Evolutionary conservation across 2,329 filamentous ascomycete genomes (phyloP), one percentile per base, ranked within the genome.

Genomic region (Scedosporium apiospermum): DNA sequence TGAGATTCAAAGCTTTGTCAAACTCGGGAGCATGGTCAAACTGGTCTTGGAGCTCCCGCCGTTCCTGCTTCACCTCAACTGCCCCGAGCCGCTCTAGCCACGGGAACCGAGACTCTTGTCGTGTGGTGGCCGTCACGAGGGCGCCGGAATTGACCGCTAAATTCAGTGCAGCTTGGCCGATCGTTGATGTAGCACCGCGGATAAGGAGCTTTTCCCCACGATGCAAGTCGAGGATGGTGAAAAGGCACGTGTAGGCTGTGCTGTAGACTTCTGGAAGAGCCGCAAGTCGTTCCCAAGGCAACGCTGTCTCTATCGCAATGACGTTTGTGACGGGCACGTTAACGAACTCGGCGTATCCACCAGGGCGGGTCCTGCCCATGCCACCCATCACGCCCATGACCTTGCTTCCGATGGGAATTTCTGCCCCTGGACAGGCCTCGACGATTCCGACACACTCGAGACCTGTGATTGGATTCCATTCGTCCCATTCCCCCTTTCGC

Each of bases 401-500:
- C 23, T 69, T 68, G 21, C 63, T 69, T 16, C 75, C 76, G 10
- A 68, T 30, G 1, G 64, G 57, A 27, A 77, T 67, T 49, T 74
- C 69, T 26, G 69, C 69, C 9, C 67, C 69, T 1, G 74, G 75
- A 64, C 72, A 76, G 23, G 66, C 66, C 14, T 67, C 71, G 7
- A 79, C 70, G 16, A 69, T 69, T n/a, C 77, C 77, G 60, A 77
- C 76, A 65, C 76, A 79, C 65, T 77, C 75, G 27, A 77, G 67
- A 21, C 75, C 75, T 26, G 67, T 73, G 59, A 77, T 73, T 6
- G 72, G 73, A 38, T 71, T 74, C 64, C 66, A 72, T 63, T 75
- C 74, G 61, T 70, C 72, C 74, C 73, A 76, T 65, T 76, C 75
- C 12, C 76, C 76, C 51, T 70, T 72, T 23, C 76, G 73, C 76